Conservation (phyloP, 2,329 filamentous ascomycete species). For the Fusarium torulosum region DNA sequence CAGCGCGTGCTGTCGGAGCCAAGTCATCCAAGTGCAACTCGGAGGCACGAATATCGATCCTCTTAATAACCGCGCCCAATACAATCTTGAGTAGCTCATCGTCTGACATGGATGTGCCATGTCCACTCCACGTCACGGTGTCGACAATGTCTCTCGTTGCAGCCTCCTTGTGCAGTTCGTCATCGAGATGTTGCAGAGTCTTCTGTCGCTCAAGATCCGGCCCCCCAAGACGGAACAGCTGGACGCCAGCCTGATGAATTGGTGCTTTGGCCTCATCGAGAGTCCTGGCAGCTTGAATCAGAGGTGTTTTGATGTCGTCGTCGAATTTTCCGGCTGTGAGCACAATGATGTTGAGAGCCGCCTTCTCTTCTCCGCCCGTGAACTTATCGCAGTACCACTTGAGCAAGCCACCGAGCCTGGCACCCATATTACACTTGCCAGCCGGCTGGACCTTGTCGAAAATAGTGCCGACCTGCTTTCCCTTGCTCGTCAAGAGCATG, state of each 20-base stretch:
- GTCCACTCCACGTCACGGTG: slow-evolving; percentile 28
- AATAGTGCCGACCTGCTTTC: slow-evolving; percentile 20
- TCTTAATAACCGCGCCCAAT: slow-evolving; percentile 20
- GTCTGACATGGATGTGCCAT: slow-evolving; percentile 19
- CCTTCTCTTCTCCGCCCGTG: slow-evolving; percentile 19
- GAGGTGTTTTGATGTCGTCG: slow-evolving; percentile 22
- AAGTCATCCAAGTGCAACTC: slow-evolving; percentile 22
- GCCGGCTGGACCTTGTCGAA: slow-evolving; percentile 21
- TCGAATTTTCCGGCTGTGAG: slow-evolving; percentile 21
- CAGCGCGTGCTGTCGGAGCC: slow-evolving; percentile 6
- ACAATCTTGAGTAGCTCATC: slow-evolving; percentile 27
- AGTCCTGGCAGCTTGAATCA: slow-evolving; percentile 17
- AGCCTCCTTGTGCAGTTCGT: slow-evolving; percentile 23
- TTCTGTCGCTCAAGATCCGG: slow-evolving; percentile 19
- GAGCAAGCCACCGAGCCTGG: slow-evolving; percentile 16
- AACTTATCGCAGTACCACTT: slow-evolving; percentile 30
- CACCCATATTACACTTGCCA: slow-evolving; percentile 26
- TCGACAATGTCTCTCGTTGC: slow-evolving; percentile 23
- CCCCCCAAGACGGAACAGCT: slow-evolving; percentile 11
- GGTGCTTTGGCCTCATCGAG: slow-evolving; percentile 26
- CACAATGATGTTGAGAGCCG: slow-evolving; percentile 17
- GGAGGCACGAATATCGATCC: slow-evolving; percentile 21
- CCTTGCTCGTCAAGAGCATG: slow-evolving; percentile 23
- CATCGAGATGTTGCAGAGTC: slow-evolving; percentile 20
- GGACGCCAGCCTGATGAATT: slow-evolving; percentile 23